Base-by-base conservation (phyloP, 306 rosid genomes). In the Cicer arietinum region DNA sequence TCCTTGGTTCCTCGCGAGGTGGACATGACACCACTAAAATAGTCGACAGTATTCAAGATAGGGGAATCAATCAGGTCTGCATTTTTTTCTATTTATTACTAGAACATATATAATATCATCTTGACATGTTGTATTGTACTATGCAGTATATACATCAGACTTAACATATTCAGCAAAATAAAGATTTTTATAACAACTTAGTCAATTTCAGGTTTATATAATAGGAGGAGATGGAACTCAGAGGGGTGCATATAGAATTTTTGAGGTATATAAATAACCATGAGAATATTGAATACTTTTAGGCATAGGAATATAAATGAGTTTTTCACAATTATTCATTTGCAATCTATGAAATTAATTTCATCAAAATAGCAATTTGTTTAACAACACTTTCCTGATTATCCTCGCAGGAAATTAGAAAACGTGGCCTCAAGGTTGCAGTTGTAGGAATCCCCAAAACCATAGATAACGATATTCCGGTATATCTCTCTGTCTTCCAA, bases 191-290 rank as follows among this genome's bases (percentile, higher is more conserved):
- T 30, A 30, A 74, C 48, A 48, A 64, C 16, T 46, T 7, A 37
- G 37, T 64, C 58, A 57, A 79, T 67, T 59, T 22, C 89, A 94
- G 98, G 98, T 94, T 81, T 94, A 87, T 73, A 94, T 94, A 63
- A 89, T 94, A 76, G 99, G 99, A 78, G 99, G 99, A 84, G 97
- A 94, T 77, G 99, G 99, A 86, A 94, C 99, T 63, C 97, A 91
- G 79, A 94, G 81, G 74, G 99, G 99, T 5, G 99, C 99, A 56
- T 82, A 85, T 59, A 85, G 81, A 22, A 94, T 94, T 80, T 90
- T 77, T 75, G 99, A 94, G 99, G 98, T 94, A 85, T 73, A 30
- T 73, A 69, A 62, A 41, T 17, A 35, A 73, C 16, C 17, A 22
- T 44, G 14, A 64, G 48, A 50, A 18, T 56, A 30, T 61, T 25